Conservation (phyloP, 148 eudicot genomes). For the Amaranthus palmeri region DNA sequence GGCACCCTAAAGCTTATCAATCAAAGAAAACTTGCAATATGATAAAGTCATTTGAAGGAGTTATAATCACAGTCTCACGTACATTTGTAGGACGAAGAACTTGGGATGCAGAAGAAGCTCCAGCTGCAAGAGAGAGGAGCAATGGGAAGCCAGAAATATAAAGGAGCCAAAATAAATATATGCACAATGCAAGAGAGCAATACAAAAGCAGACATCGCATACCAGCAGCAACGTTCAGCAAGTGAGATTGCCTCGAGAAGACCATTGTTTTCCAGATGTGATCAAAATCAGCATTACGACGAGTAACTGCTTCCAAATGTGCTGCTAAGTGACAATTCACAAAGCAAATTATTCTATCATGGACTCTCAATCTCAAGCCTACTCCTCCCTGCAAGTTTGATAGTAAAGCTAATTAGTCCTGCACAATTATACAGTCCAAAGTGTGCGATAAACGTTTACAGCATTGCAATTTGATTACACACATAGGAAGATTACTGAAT, state of each 20-base stretch:
- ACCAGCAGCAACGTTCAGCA: constrained; percentile 84
- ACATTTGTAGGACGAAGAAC: constrained; percentile 40
- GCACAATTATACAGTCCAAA: too few relatives aligned
- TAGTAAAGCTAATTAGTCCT: background rate
- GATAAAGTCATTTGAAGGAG: background rate
- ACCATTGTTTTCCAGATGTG: constrained; percentile 80
- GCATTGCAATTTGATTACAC: too few relatives aligned
- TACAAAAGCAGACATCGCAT: constrained; percentile 63
- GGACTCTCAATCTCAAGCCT: constrained; percentile 91
- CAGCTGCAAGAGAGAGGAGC: constrained; percentile 78
- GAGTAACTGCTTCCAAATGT: constrained; percentile 92
- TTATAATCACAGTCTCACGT: background rate
- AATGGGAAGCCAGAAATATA: constrained; percentile 68
- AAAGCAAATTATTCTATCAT: constrained; percentile 85
- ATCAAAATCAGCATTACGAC: constrained; percentile 92
- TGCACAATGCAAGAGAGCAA: constrained; percentile 74
- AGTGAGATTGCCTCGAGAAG: constrained; percentile 70
- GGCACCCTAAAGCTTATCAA: constrained; percentile 9
- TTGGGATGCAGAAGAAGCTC: constrained; percentile 67
- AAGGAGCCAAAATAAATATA: constrained; percentile 83
- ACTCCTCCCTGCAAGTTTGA: constrained; percentile 82
- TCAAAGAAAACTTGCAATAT: background rate
- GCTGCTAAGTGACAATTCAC: constrained; percentile 96
- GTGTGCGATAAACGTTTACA: too few relatives aligned
- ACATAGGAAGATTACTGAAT: background rate